Base-by-base conservation (phyloP, 441 rosid genomes). In the Populus hybrid region DNA sequence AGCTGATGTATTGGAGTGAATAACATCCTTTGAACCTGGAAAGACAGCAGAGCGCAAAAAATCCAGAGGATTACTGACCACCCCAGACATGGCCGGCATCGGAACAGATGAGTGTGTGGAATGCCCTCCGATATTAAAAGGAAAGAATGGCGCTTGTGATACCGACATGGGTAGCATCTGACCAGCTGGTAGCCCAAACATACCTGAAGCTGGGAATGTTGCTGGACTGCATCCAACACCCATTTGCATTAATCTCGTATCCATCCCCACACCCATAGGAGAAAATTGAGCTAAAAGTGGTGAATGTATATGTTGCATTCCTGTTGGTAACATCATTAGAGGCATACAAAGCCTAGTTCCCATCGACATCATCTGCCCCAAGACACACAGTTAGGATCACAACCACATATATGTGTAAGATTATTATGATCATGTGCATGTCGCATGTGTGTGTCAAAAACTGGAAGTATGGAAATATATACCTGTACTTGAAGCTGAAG, bases 401-500 rank as follows among this genome's bases (percentile, higher is more conserved):
- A 42, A 3, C 50, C 9, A 16, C 66, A 16, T n/a, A 4, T 40
- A 10, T 42, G 4, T 42, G 50, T 42, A 42, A 0, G 50, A 42
- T 42, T 11, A 4, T 14, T 14, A 46, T 14, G 57, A 46, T 40
- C 50, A 10, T 14, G 19, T 46, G 57, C 57, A 14, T 14, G 57
- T 46, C 57, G 14, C 19, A 5, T 46, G 57, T 46, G 53, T 12
- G 57, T 46, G 57, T 46, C 57, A 46, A 65, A 14, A 65, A 65
- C 16, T 23, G 30, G 10, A 4, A 65, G 30, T 24, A 24, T 2
- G 9, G 23, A 28, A 30, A 4, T 30, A 1, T 12, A 11, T 80
- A 89, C 95, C 97, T 92, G 94, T 8, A 90, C 84, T 85, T 88
- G 95, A 80, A 91, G 88, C 81, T 91, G 95, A 79, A 92, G 97